Percentiles rank a stretch among this genome's conserved stretches.
phyloP scores from a whole-genome alignment of 2,329 filamentous ascomycete species.

The Coniella vitis region DNA sequence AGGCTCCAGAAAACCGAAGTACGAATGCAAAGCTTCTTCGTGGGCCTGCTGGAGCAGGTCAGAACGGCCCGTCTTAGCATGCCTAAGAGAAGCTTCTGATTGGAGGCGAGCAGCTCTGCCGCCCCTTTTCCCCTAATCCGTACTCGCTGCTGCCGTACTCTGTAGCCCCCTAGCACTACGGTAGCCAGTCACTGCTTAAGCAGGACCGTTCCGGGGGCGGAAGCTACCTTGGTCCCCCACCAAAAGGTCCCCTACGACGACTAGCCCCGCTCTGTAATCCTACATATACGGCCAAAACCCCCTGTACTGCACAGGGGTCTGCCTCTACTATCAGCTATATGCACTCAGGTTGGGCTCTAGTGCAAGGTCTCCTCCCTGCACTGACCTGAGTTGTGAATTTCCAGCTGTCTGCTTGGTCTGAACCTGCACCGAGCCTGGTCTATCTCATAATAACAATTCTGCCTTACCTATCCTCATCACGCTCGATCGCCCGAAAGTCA shows the following conservation, averaged over 20 bases:
- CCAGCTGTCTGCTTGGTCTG: slow-evolving; percentile 9
- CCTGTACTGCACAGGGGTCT: too few relatives aligned
- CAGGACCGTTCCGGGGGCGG: not conserved
- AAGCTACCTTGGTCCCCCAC: not conserved
- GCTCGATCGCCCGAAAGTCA: too few relatives aligned
- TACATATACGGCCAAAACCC: too few relatives aligned
- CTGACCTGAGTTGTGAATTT: slow-evolving; percentile 12
- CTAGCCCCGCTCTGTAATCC: not conserved
- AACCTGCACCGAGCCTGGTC: too few relatives aligned
- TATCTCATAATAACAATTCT: too few relatives aligned
- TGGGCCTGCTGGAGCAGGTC: too few relatives aligned
- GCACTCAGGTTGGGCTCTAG: slow-evolving; percentile 5
- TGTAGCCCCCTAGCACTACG: not conserved
- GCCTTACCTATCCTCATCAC: too few relatives aligned
- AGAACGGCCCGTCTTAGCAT: not conserved
- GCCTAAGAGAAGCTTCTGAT: not conserved
- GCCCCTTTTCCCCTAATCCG: slow-evolving; percentile 2
- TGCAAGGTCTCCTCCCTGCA: slow-evolving; percentile 2
- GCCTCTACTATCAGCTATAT: not conserved
- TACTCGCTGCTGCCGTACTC: not conserved
- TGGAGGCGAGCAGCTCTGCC: not conserved
- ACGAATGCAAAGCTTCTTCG: too few relatives aligned
- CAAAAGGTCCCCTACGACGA: not conserved
- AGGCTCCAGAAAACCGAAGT: too few relatives aligned
- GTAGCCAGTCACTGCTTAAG: not conserved